phyloP scores from a whole-genome alignment of 2,329 filamentous ascomycete genomes.

The Fusarium neocosmosporiellum region DNA sequence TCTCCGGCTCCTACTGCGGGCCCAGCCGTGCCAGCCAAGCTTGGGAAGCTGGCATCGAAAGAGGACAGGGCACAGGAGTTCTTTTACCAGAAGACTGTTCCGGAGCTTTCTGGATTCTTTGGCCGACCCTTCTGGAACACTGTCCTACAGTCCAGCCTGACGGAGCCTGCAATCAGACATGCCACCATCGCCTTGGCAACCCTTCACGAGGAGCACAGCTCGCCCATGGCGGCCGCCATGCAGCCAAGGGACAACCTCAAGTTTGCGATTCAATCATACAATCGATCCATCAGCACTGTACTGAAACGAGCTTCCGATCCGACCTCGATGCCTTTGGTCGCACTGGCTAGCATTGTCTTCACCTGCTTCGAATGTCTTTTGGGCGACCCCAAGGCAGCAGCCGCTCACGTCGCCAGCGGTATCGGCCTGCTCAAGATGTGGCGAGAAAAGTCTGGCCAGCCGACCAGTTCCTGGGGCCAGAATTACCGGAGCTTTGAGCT shows the following conservation, averaged over 20 bases:
- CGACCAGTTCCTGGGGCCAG: not conserved
- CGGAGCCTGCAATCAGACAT: not conserved
- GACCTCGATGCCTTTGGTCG: not conserved
- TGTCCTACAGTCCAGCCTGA: not conserved
- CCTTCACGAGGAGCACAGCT: not conserved
- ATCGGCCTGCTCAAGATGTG: not conserved
- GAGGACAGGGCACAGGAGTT: not conserved
- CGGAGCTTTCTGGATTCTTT: not conserved
- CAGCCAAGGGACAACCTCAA: not conserved
- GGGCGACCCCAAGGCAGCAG: not conserved
- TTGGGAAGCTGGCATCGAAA: not conserved
- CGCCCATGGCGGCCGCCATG: not conserved
- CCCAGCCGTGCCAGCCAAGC: not conserved
- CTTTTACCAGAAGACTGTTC: not conserved
- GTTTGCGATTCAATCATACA: not conserved
- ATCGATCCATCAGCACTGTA: not conserved
- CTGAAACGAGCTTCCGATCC: not conserved
- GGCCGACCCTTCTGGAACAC: not conserved
- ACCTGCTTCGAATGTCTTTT: not conserved
- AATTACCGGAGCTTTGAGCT: not conserved
- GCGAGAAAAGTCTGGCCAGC: not conserved
- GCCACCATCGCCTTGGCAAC: not conserved
- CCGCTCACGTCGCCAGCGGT: not conserved
- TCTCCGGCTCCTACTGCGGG: not conserved
- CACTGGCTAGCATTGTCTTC: not conserved